Conservation (phyloP, 805 yeast genomes). For the Komagataella pastoris region DNA sequence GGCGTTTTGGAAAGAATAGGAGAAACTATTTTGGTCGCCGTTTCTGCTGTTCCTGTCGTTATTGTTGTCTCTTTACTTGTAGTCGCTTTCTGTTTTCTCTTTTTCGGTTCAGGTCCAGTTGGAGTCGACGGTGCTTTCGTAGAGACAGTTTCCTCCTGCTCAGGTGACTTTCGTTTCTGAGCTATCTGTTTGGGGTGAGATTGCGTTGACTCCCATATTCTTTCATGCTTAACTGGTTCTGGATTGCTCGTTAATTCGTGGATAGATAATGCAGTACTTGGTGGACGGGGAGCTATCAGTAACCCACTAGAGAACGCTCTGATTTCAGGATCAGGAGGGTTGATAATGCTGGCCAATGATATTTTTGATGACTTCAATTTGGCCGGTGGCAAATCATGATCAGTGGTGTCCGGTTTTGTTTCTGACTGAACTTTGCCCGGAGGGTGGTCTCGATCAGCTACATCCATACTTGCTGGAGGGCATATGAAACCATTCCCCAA, state of each 20-base stretch:
- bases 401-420: neutral
- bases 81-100: neutral
- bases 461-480: neutral
- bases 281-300: neutral
- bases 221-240: neutral
- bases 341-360: neutral
- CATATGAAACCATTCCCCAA: neutral
- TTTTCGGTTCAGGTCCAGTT: neutral
- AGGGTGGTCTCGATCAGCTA: neutral
- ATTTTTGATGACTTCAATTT: neutral
- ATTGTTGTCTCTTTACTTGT: neutral
- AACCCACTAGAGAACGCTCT: neutral
- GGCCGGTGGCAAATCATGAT: neutral
- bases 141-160: neutral
- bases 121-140: neutral
- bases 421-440: neutral
- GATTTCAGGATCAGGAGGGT: neutral
- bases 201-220: neutral
- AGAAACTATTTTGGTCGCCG: neutral
- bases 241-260: neutral
- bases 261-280: neutral
- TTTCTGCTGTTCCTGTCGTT: neutral
- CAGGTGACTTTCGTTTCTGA: neutral
- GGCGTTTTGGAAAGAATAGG: neutral
- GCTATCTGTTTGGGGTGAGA: neutral